These are phyloP conservation scores for Polytolypa hystricis DNA, from an alignment of 2,329 filamentous ascomycete genomes.

Conservation along the genomic window DNA sequence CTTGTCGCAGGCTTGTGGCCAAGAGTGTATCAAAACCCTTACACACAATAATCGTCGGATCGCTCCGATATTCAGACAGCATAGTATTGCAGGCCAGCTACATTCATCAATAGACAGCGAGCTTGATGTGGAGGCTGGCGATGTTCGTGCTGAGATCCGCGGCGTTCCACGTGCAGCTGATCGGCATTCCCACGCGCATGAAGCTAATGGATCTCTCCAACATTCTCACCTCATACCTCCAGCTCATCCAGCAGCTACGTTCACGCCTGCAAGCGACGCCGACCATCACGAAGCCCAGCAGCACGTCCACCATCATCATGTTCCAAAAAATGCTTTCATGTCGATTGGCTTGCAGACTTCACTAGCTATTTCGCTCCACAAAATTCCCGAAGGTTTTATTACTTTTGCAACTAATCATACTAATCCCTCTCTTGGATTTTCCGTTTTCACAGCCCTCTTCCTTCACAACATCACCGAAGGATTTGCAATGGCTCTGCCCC, in stretches of 20 bases:
- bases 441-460: constrained; percentile 89
- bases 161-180: too few species aligned
- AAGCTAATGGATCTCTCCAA: too few species aligned
- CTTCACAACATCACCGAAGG: constrained; percentile 98
- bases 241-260: too few species aligned
- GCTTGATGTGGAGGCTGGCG: too few species aligned
- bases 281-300: constrained; percentile 11
- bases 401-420: constrained; percentile 97
- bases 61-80: background rate
- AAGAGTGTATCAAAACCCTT: constrained; percentile 46
- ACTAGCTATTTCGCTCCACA: constrained; percentile 89
- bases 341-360: constrained; percentile 93
- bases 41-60: constrained; percentile 14
- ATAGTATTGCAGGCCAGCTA: background rate
- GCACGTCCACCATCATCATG: constrained; percentile 83
- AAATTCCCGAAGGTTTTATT: constrained; percentile 77
- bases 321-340: constrained; percentile 85
- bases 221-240: too few species aligned
- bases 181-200: too few species aligned
- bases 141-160: too few species aligned
- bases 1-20: constrained; percentile 50
- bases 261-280: background rate
- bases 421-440: constrained; percentile 75
- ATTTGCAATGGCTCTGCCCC: constrained; percentile 81
- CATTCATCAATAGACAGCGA: too few species aligned